phyloP scores from a whole-genome alignment of 306 rosid genomes.

The Vigna mungo region DNA sequence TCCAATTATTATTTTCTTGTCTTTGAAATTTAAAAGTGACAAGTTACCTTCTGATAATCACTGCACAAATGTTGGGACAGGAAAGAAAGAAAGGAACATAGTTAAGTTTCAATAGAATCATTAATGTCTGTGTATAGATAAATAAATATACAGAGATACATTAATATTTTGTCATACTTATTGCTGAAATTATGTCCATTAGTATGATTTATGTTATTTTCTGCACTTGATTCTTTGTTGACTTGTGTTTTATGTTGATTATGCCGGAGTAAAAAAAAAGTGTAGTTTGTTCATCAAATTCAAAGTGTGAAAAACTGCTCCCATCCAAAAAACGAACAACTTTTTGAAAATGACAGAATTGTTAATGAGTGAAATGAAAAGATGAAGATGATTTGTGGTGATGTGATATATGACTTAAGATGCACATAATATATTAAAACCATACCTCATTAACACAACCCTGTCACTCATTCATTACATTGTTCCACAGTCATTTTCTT shows the following conservation, averaged over 20 bases:
- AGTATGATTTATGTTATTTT: slow-evolving; percentile 37
- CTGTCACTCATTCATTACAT: background rate
- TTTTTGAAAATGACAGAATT: background rate
- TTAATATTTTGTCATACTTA: background rate
- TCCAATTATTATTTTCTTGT: slow-evolving; percentile 2
- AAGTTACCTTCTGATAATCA: slow-evolving; percentile 23
- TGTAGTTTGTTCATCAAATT: background rate
- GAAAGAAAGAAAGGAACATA: background rate
- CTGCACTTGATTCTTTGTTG: slow-evolving; percentile 41
- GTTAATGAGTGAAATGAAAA: background rate
- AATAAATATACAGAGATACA: background rate
- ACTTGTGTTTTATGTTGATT: slow-evolving; percentile 39
- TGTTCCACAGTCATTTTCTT: slow-evolving; percentile 6
- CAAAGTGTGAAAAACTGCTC: background rate
- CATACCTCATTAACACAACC: background rate
- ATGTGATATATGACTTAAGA: slow-evolving; percentile 14
- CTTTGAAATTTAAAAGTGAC: slow-evolving; percentile 17
- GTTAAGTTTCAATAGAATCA: slow-evolving; percentile 15
- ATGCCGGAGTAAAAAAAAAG: background rate
- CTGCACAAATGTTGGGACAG: background rate
- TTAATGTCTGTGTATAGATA: background rate
- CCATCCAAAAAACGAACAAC: background rate
- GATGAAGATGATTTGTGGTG: background rate
- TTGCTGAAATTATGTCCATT: slow-evolving; percentile 4
- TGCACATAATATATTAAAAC: background rate